Conservation (phyloP, 2,329 filamentous ascomycete genomes). For the Sporothrix dimorphospora region DNA sequence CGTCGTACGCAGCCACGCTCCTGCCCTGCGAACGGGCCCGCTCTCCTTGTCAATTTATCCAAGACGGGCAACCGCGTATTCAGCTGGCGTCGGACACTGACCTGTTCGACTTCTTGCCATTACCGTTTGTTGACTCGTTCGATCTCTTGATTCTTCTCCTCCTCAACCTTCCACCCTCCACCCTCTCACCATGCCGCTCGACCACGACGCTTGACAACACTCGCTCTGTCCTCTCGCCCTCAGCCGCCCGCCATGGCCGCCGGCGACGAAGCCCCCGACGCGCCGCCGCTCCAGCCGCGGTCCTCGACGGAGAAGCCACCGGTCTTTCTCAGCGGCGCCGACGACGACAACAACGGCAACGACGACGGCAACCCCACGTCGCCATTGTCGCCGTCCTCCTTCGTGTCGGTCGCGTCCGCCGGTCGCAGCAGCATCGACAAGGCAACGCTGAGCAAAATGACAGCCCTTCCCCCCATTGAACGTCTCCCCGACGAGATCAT, state of each 20-base stretch:
- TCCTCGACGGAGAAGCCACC: constrained; percentile 44
- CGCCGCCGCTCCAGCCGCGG: constrained; percentile 32
- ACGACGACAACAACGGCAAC: neutral
- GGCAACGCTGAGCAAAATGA: constrained; percentile 2
- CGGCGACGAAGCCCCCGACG: constrained; percentile 30
- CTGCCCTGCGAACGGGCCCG: constrained; percentile 23
- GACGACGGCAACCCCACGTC: neutral
- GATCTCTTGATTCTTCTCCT: neutral
- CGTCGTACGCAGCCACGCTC: constrained; percentile 16
- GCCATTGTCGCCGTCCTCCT: neutral
- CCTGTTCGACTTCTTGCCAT: neutral
- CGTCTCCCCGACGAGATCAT: constrained; percentile 70
- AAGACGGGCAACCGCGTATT: constrained; percentile 24
- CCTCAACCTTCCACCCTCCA: neutral
- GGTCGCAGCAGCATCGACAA: constrained; percentile 16
- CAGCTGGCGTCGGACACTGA: constrained; percentile 3
- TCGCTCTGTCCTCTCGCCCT: neutral
- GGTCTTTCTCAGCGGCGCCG: constrained; percentile 35
- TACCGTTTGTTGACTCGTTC: neutral
- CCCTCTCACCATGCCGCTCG: neutral
- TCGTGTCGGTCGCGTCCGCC: constrained; percentile 7
- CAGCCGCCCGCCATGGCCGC: constrained; percentile 33
- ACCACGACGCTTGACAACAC: neutral
- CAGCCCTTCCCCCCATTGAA: constrained; percentile 49
- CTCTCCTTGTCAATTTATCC: constrained; percentile 19